These are phyloP conservation scores for Styphnolobium japonicum DNA, from an alignment of 306 rosid species.

Conservation along the genomic window DNA sequence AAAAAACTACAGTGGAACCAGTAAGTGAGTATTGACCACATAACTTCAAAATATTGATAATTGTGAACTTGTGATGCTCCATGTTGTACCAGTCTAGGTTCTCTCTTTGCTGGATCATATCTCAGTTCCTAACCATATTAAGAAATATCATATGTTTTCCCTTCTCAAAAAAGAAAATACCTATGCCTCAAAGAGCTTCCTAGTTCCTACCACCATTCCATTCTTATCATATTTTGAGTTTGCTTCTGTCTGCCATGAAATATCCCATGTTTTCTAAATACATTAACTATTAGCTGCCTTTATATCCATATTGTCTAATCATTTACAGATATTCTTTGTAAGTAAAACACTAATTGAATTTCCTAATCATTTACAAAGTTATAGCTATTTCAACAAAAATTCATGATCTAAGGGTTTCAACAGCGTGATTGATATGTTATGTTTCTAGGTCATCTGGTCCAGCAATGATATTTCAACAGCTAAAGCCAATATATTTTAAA, in stretches of 20 bases:
- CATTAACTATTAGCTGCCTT: background rate
- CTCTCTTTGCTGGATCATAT: background rate
- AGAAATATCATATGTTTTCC: background rate
- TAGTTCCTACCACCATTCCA: background rate
- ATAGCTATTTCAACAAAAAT: constrained; percentile 9
- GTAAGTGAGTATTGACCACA: background rate
- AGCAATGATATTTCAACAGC: background rate
- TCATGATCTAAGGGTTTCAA: constrained; percentile 1
- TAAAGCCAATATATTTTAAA: background rate
- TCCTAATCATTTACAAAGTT: background rate
- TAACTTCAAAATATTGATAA: background rate
- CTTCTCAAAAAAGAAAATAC: background rate
- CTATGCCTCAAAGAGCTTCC: background rate
- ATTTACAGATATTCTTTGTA: background rate
- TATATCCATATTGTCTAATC: background rate
- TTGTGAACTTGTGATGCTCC: background rate
- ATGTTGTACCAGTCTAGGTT: background rate
- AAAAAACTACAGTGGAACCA: background rate
- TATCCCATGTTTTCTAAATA: background rate
- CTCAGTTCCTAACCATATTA: background rate
- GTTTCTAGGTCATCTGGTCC: constrained; percentile 16
- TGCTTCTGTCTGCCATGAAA: background rate
- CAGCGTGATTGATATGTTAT: background rate
- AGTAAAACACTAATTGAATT: background rate
- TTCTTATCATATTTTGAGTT: background rate